Percentiles rank a stretch among this genome's conserved stretches.
Conservation (phyloP, 139 green algal genomes). For the Auxenochlorella pyrenoidosa region DNA sequence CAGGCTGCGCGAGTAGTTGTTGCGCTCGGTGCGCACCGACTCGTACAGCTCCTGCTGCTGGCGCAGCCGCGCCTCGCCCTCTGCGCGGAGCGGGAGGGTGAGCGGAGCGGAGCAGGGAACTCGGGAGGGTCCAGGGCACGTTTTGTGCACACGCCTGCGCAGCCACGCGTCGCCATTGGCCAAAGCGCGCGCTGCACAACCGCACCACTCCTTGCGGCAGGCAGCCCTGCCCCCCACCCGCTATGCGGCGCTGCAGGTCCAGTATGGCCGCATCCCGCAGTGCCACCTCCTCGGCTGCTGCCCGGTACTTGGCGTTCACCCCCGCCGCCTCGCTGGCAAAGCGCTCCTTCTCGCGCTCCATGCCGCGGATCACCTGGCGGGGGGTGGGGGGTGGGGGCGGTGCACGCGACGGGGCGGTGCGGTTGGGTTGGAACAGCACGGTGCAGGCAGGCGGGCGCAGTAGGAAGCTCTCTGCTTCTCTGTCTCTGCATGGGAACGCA, state of each 20-base stretch:
- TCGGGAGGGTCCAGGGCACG: too few relatives aligned
- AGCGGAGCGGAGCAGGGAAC: too few relatives aligned
- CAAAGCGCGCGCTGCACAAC: too few relatives aligned
- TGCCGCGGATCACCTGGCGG: constrained; percentile 34
- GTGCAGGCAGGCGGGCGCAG: neutral
- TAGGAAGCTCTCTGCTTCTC: too few relatives aligned
- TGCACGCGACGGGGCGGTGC: neutral
- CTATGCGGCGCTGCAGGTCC: constrained; percentile 87
- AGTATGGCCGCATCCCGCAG: constrained; percentile 86
- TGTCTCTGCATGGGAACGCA: too few relatives aligned
- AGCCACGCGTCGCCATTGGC: too few relatives aligned
- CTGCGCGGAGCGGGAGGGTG: constrained; percentile 17
- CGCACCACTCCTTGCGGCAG: too few relatives aligned
- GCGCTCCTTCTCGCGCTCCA: constrained; percentile 88
- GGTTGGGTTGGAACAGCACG: neutral
- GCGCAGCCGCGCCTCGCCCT: constrained; percentile 87
- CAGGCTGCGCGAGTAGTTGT: constrained; percentile 92
- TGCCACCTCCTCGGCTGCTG: constrained; percentile 89
- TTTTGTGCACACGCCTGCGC: too few relatives aligned
- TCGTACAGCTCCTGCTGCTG: constrained; percentile 92
- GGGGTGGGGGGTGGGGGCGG: neutral
- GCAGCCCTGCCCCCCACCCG: too few relatives aligned
- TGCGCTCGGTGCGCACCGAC: constrained; percentile 81
- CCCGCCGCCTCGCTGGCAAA: constrained; percentile 76
- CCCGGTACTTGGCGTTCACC: constrained; percentile 76